These are phyloP conservation scores for Suillus discolor DNA, from an alignment of 768 basidiomycete species.

Conservation along the genomic window DNA sequence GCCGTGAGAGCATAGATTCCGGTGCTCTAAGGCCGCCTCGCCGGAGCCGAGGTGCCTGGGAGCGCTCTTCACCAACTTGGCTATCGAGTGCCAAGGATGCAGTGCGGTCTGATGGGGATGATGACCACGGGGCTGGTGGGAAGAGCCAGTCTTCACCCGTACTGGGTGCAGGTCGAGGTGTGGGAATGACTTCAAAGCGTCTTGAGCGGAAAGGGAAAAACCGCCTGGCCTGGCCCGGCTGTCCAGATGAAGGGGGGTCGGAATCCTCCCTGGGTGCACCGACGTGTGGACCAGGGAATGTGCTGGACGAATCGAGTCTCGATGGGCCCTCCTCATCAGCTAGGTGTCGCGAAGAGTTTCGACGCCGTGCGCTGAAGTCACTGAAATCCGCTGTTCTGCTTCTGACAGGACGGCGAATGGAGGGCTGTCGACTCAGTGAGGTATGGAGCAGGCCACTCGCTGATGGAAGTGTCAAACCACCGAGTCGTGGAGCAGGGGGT, in stretches of 20 bases:
- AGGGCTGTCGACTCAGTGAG: conserved; percentile 55
- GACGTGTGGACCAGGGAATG: conserved; percentile 11
- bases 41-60: conserved; percentile 54
- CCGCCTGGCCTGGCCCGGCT: conserved; percentile 42
- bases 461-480: conserved; percentile 23
- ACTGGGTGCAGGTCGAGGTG: conserved; percentile 31
- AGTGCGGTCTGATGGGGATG: conserved; percentile 20
- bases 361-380: conserved; percentile 69
- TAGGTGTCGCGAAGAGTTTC: conserved; percentile 46
- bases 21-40: conserved; percentile 70
- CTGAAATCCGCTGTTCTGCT: conserved; percentile 67
- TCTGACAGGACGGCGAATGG: conserved; percentile 59
- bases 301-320: conserved; percentile 14
- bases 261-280: conserved; percentile 5
- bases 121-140: conserved; percentile 28
- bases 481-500: conserved; percentile 23
- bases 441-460: conserved; percentile 28
- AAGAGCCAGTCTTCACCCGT: conserved; percentile 36
- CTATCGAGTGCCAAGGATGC: conserved; percentile 21
- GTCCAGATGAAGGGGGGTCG: conserved; percentile 10
- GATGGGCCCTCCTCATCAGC: conserved; percentile 30
- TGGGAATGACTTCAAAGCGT: conserved; percentile 42
- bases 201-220: conserved; percentile 58
- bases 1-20: conserved; percentile 56
- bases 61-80: conserved; percentile 39